Conservation (phyloP, 75 land plant genomes). For the Isoetes taiwanensis region DNA sequence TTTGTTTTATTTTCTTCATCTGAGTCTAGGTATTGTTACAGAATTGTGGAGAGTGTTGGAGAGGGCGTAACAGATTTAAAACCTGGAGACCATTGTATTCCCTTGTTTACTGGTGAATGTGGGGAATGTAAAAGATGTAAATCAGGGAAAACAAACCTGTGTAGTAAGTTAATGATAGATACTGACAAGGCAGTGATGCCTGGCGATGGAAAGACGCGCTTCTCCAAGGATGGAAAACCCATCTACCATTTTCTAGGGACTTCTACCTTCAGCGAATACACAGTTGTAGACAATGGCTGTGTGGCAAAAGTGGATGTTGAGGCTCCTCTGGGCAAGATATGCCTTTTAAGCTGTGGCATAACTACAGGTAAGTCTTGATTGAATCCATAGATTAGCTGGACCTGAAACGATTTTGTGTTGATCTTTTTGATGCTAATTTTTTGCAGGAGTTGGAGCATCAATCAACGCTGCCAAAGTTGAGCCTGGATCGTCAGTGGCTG, state of each 20-base stretch:
- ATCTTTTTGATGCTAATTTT: too few relatives aligned
- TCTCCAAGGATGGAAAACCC: neutral
- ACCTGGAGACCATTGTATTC: constrained; percentile 46
- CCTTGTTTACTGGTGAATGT: constrained; percentile 38
- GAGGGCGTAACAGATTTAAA: constrained; percentile 34
- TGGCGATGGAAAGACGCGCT: neutral
- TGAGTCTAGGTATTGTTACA: constrained; percentile 3
- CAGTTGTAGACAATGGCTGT: neutral
- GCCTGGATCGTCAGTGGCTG: too few relatives aligned
- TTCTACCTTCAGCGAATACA: constrained; percentile 4
- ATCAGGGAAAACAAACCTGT: constrained; percentile 24
- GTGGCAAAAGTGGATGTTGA: neutral
- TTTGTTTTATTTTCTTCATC: neutral
- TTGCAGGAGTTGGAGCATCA: too few relatives aligned
- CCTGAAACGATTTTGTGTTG: too few relatives aligned
- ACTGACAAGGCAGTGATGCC: neutral
- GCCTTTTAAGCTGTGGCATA: constrained; percentile 2
- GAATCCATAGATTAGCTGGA: too few relatives aligned
- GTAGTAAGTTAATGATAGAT: neutral
- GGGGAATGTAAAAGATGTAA: constrained; percentile 39
- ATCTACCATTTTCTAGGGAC: neutral
- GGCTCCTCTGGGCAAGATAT: constrained; percentile 5
- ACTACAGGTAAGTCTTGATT: constrained; percentile 3
- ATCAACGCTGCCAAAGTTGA: too few relatives aligned
- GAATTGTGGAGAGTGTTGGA: constrained; percentile 70